A percentile compares a stretch with the other conserved stretches of the same genome.
phyloP scores from a whole-genome alignment of 306 rosid species.

The Acacia acuminata region DNA sequence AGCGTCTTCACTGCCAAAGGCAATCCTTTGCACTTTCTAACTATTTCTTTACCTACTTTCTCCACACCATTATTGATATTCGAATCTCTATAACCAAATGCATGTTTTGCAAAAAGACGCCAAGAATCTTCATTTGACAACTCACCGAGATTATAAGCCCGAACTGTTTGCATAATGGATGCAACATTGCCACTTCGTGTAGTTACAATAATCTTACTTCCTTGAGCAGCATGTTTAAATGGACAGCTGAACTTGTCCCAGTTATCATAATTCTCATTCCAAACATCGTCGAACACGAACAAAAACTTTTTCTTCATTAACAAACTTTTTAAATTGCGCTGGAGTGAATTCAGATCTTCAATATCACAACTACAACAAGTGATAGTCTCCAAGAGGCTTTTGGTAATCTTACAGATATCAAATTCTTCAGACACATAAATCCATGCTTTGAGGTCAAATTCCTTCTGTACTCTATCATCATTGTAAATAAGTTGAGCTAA shows the following conservation, averaged over 20 bases:
- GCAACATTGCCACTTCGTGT: slow-evolving; percentile 38
- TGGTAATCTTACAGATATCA: slow-evolving; percentile 11
- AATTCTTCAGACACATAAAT: slow-evolving; percentile 29
- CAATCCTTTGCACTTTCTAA: slow-evolving; percentile 44
- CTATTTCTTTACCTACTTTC: slow-evolving; percentile 39
- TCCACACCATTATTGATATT: slow-evolving; percentile 10
- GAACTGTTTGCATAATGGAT: slow-evolving; percentile 42
- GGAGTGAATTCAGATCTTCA: slow-evolving; percentile 13
- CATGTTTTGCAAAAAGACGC: slow-evolving; percentile 44
- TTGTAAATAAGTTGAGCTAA: slow-evolving; percentile 25
- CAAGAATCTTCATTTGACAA: slow-evolving; percentile 38
- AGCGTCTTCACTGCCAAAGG: slow-evolving; percentile 49
- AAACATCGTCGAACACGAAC: neutral
- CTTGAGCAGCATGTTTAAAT: slow-evolving; percentile 35
- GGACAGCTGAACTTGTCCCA: slow-evolving; percentile 43
- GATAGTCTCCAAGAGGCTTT: neutral
- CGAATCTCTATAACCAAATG: slow-evolving; percentile 30
- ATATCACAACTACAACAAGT: neutral
- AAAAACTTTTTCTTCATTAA: slow-evolving; percentile 5
- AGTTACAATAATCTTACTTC: slow-evolving; percentile 43
- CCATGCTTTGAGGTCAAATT: slow-evolving; percentile 19
- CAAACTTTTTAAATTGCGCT: neutral
- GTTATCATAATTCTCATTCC: slow-evolving; percentile 21
- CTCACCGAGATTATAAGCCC: slow-evolving; percentile 31
- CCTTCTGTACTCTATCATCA: slow-evolving; percentile 2